Conservation (phyloP, 306 rosid genomes). For the Cicer bijugum region DNA sequence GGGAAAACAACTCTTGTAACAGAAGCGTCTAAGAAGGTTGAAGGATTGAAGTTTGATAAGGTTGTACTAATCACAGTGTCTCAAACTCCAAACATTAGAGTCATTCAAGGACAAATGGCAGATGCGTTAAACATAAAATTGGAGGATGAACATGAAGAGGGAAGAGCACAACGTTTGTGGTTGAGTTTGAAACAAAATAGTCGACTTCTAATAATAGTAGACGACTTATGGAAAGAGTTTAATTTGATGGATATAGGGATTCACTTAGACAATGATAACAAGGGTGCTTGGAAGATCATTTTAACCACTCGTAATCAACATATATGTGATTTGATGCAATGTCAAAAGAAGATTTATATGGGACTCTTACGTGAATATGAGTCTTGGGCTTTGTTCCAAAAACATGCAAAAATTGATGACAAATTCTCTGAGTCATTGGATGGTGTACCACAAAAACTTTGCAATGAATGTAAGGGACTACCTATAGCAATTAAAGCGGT, state of each 20-base stretch:
- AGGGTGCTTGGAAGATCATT: neutral
- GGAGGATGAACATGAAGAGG: neutral
- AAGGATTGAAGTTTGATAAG: neutral
- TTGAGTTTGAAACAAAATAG: constrained; percentile 9
- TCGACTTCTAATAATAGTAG: neutral
- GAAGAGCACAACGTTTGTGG: constrained; percentile 23
- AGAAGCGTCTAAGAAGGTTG: constrained; percentile 30
- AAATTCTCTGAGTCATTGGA: neutral
- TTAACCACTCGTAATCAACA: constrained; percentile 15
- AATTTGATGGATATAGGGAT: neutral
- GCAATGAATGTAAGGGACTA: constrained; percentile 15
- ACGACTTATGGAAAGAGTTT: constrained; percentile 7
- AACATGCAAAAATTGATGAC: constrained; percentile 1
- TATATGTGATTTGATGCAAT: constrained; percentile 3
- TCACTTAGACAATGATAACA: neutral
- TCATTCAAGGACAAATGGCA: constrained; percentile 9
- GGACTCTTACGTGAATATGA: constrained; percentile 9
- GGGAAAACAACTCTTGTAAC: constrained; percentile 40
- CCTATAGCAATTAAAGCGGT: constrained; percentile 4
- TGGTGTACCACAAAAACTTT: constrained; percentile 9
- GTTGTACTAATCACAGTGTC: constrained; percentile 19
- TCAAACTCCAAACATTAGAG: constrained; percentile 15
- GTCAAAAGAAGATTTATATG: constrained; percentile 9
- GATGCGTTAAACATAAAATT: constrained; percentile 6
- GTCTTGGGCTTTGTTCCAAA: constrained; percentile 17